Conservation (phyloP, 108 stramenopile genomes). For the Stephanodiscus triporus region DNA sequence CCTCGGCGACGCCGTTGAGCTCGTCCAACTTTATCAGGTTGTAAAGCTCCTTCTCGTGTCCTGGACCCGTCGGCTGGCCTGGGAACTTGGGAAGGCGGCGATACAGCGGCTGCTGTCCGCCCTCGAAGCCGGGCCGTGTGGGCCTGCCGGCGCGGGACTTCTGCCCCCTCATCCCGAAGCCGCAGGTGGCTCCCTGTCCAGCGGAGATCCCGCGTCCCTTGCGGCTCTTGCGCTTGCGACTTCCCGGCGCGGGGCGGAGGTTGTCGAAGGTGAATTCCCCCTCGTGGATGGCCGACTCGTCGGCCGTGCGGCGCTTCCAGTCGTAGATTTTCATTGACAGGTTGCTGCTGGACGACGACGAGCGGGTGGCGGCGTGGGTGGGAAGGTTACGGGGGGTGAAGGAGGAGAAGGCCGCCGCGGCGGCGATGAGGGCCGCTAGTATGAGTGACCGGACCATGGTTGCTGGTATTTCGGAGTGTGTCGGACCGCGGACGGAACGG, state of each 20-base stretch:
- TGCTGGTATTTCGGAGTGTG: conserved; percentile 3
- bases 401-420: conserved; percentile 52
- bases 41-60: conserved; percentile 90
- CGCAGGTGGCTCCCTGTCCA: conserved; percentile 96
- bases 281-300: conserved; percentile 78
- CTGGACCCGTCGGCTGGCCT: conserved; percentile 92
- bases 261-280: conserved; percentile 80
- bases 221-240: conserved; percentile 75
- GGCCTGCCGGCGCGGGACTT: conserved; percentile 88
- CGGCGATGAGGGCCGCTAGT: conserved; percentile 42
- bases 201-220: conserved; percentile 98
- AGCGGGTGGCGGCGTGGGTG: conserved; percentile 24
- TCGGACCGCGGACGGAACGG: neutral
- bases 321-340: conserved; percentile 93
- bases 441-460: conserved; percentile 47
- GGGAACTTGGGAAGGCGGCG: conserved; percentile 93
- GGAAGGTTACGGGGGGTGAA: conserved; percentile 52
- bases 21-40: conserved; percentile 92
- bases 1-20: conserved; percentile 76
- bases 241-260: conserved; percentile 84
- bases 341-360: conserved; percentile 28
- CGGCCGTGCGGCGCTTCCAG: conserved; percentile 93
- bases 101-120: conserved; percentile 96
- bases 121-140: conserved; percentile 95
- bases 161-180: conserved; percentile 98